These are phyloP conservation scores for Bonia amplexicaulis DNA, from an alignment of 176 grass and related monocot genomes.

Conservation along the genomic window DNA sequence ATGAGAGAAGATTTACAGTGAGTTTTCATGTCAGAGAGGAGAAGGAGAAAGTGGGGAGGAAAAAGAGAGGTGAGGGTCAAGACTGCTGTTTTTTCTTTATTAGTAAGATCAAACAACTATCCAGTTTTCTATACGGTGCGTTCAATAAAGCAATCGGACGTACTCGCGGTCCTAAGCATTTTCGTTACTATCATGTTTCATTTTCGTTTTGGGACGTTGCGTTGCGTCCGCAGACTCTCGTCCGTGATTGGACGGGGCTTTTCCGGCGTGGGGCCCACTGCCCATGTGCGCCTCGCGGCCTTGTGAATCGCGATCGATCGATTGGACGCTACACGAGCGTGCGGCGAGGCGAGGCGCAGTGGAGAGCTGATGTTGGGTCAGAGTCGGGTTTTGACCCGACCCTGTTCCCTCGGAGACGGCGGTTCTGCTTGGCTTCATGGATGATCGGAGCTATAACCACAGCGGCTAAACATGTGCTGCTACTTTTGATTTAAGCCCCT, in stretches of 20 bases:
- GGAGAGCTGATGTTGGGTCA: neutral
- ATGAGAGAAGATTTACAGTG: too few species aligned
- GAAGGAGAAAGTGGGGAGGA: too few species aligned
- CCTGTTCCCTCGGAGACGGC: neutral
- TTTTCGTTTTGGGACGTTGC: neutral
- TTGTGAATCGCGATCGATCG: neutral
- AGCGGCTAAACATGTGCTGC: neutral
- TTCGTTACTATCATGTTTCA: neutral
- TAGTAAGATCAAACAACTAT: too few species aligned
- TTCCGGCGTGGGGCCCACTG: neutral
- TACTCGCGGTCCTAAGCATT: too few species aligned
- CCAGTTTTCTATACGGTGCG: too few species aligned
- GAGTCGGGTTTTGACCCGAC: slow-evolving; percentile 23
- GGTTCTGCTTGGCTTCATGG: neutral
- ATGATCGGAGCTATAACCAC: neutral
- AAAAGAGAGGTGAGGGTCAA: too few species aligned
- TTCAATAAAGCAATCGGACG: too few species aligned
- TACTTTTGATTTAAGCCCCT: neutral
- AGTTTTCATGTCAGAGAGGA: too few species aligned
- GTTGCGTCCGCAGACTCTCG: neutral
- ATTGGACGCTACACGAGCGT: neutral
- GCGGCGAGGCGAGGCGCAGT: neutral
- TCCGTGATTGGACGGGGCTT: neutral
- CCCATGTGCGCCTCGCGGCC: slow-evolving; percentile 15
- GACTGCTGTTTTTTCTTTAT: too few species aligned